A percentile compares a stretch with the other conserved stretches of the same genome.
Conservation (phyloP, 768 basidiomycete species). For the Trametes meyenii region DNA sequence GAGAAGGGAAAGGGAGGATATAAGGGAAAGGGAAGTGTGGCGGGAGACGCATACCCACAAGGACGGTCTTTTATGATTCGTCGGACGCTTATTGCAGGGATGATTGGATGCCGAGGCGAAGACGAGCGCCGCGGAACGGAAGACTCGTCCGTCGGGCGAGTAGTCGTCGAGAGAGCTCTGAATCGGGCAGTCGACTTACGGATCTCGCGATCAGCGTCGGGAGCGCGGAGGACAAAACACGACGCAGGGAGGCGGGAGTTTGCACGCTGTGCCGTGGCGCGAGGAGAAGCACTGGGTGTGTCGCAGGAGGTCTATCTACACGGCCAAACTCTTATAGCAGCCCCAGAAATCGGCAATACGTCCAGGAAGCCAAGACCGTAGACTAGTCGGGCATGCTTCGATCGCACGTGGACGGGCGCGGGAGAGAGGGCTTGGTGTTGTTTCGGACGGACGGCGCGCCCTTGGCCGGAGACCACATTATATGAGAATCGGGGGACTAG, state of each 20-base stretch:
- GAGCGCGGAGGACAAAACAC: neutral
- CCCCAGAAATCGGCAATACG: too few relatives aligned
- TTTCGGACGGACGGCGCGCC: neutral
- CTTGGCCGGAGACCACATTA: too few relatives aligned
- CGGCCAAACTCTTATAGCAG: too few relatives aligned
- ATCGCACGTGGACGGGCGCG: neutral
- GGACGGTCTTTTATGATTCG: slow-evolving; percentile 2
- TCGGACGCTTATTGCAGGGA: neutral
- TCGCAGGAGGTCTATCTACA: neutral
- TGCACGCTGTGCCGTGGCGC: too few relatives aligned
- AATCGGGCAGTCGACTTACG: too few relatives aligned
- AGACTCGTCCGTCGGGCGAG: neutral
- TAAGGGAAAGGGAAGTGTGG: neutral
- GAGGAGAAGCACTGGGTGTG: neutral
- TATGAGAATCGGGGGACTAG: too few relatives aligned
- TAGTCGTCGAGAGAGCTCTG: too few relatives aligned
- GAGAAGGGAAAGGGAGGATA: slow-evolving; percentile 1
- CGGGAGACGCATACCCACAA: slow-evolving; percentile 8
- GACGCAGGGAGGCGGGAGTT: too few relatives aligned
- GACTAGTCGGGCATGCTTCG: neutral
- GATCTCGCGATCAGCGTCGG: neutral
- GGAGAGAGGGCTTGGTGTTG: neutral
- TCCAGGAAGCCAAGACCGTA: too few relatives aligned
- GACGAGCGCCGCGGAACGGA: slow-evolving; percentile 1
- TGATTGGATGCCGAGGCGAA: slow-evolving; percentile 10